phyloP scores from a whole-genome alignment of 2,329 filamentous ascomycete genomes.

The Aspergillus puulaauensis region DNA sequence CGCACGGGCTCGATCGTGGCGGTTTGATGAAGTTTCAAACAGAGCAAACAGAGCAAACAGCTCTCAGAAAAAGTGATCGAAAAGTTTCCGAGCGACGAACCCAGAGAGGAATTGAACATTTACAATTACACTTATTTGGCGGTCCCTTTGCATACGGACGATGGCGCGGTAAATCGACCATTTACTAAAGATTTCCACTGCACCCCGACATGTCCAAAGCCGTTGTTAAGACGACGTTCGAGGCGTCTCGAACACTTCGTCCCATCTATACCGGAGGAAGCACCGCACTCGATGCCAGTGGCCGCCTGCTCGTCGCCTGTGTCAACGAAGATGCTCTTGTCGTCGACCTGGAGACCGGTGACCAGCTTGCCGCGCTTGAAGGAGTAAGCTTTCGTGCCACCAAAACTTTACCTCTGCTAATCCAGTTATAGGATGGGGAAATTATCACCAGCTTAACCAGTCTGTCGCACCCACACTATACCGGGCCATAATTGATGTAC shows the following conservation, averaged over 20 bases:
- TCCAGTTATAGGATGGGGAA: constrained; percentile 61
- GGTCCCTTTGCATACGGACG: constrained; percentile 8
- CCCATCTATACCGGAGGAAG: constrained; percentile 93
- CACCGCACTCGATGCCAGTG: constrained; percentile 77
- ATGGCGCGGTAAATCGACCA: constrained; percentile 21
- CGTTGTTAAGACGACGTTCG: constrained; percentile 80
- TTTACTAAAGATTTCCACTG: background rate
- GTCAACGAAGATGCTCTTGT: constrained; percentile 90
- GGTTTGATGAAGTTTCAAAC: constrained; percentile 23
- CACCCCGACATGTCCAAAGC: constrained; percentile 49
- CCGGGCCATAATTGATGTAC: background rate
- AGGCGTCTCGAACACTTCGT: constrained; percentile 76
- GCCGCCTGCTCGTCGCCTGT: constrained; percentile 79
- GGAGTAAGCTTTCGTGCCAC: constrained; percentile 60
- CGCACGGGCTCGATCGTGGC: constrained; percentile 22
- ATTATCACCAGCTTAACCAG: constrained; percentile 46
- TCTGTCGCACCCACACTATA: constrained; percentile 24
- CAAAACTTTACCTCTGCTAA: constrained; percentile 13
- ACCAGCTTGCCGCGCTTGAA: constrained; percentile 80
- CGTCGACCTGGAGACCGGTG: constrained; percentile 79
- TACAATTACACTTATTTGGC: constrained; percentile 18
- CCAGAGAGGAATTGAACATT: constrained; percentile 10
- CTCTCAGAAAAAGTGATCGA: constrained; percentile 31
- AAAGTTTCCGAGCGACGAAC: constrained; percentile 30
- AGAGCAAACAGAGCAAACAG: constrained; percentile 27